Base-by-base conservation (phyloP, 306 rosid genomes). In the Sphenostylis stenocarpa region DNA sequence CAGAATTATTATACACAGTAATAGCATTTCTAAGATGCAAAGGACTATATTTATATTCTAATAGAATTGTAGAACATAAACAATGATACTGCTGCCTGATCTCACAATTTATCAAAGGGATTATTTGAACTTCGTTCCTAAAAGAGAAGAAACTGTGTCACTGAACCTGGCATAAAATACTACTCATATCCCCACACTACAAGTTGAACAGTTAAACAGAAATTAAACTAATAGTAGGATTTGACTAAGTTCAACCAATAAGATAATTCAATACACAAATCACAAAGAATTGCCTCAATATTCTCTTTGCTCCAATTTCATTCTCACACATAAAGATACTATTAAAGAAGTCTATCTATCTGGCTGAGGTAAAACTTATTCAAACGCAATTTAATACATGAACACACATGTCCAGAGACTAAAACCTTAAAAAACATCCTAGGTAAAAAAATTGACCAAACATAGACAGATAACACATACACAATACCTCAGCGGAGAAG, bases 401-500 rank as follows among this genome's bases (percentile, higher is more conserved):
- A 58, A 41, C 14, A 71, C 7, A 11, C 28, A 76, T 55, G 38
- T 7, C 8, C 4, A 24, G 1, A 23, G 33, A 38, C 3, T 26
- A 62, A n/a, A 75, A 17, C 12, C 12, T 4, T 12, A 15, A 47
- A 15, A 57, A 34, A 6, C n/a, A 44, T 4, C 13, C n/a, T 36
- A n/a, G 41, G 58, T 68, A 68, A 58, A 52, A n/a, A 34, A 28
- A 23, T 1, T 55, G 29, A 67, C 26, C 34, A 67, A 23, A 29
- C 19, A 14, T 19, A n/a, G n/a, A 70, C 11, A 47, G 11, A 48
- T 31, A 65, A 52, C 43, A 38, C 68, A 16, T 24, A 41, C 67
- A 41, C 28, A n/a, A 77, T 85, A 91, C 97, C 97, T 95, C 80
- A 89, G 73, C 0, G 96, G 96, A 48, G 98, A 93, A 62, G 96